phyloP scores from a whole-genome alignment of 2,329 filamentous ascomycete genomes.

The Cadophora malorum region DNA sequence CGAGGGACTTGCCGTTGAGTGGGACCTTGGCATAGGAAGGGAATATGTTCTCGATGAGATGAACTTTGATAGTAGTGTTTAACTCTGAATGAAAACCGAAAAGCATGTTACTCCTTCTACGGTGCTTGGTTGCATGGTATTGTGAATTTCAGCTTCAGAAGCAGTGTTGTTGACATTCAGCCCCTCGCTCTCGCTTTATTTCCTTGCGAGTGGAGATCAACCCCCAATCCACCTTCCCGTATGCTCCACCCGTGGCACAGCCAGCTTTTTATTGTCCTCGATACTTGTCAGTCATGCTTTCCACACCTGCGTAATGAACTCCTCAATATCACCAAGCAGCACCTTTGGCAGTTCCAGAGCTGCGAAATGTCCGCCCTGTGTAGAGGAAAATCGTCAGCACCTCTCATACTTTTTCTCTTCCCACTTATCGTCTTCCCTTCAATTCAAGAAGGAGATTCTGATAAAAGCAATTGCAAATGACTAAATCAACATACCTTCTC shows the following conservation, averaged over 20 bases:
- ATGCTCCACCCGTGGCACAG: no score
- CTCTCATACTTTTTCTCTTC: neutral
- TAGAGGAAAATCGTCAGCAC: neutral
- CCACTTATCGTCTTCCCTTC: no score
- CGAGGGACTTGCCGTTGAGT: constrained; percentile 37
- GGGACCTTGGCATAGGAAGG: constrained; percentile 18
- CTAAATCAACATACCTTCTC: constrained; percentile 24
- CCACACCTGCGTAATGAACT: constrained; percentile 18
- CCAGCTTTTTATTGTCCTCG: neutral
- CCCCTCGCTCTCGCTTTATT: no score
- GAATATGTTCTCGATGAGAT: neutral
- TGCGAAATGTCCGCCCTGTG: constrained; percentile 60
- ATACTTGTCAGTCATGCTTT: neutral
- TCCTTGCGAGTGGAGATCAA: no score
- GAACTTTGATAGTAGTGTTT: neutral
- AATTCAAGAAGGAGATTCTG: no score
- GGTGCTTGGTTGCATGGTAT: no score
- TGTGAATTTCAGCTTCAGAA: no score
- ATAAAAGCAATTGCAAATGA: no score
- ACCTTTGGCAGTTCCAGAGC: constrained; percentile 51
- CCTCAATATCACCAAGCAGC: constrained; percentile 48
- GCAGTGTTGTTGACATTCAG: no score
- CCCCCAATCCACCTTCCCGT: no score
- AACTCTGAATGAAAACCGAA: neutral
- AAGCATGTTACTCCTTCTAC: no score